These are phyloP conservation scores for Millerago galiae DNA, from an alignment of 805 yeast genomes.

Conservation along the genomic window DNA sequence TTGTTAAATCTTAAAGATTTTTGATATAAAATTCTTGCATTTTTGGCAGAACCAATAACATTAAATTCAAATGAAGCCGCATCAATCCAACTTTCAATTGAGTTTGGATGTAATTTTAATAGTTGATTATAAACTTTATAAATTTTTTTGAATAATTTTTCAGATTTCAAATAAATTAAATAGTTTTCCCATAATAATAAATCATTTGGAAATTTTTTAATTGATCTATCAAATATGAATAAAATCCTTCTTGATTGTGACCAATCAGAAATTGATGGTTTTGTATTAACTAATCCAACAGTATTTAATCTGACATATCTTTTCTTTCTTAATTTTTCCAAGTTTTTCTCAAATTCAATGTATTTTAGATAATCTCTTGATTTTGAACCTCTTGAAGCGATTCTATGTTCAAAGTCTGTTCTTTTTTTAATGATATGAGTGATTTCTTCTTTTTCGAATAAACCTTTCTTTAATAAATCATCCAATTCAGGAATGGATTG, in stretches of 20 bases:
- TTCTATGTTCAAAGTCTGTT: constrained; percentile 91
- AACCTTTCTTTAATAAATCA: constrained; percentile 73
- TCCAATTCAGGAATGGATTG: constrained; percentile 87
- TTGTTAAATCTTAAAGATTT: constrained; percentile 79
- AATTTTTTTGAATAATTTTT: constrained; percentile 64
- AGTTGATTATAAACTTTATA: constrained; percentile 73
- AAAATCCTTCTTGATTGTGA: constrained; percentile 76
- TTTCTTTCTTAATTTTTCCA: constrained; percentile 72
- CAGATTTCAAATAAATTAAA: constrained; percentile 57
- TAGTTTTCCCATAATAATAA: constrained; percentile 73
- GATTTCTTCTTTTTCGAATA: constrained; percentile 79
- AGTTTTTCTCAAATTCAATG: constrained; percentile 69
- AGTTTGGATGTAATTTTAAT: constrained; percentile 84
- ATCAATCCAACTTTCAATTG: constrained; percentile 85
- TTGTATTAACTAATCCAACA: constrained; percentile 48
- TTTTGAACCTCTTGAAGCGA: constrained; percentile 75
- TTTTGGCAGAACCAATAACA: constrained; percentile 77
- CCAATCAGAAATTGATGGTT: constrained; percentile 75
- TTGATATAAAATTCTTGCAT: constrained; percentile 82
- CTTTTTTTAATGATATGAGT: constrained; percentile 83
- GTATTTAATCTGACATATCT: constrained; percentile 56
- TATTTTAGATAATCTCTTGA: constrained; percentile 74
- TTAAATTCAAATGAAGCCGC: constrained; percentile 95
- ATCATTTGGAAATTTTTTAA: constrained; percentile 72
- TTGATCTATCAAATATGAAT: constrained; percentile 79